These are phyloP conservation scores for Sequoia sempervirens DNA, from an alignment of 75 land plant genomes.

Conservation along the genomic window DNA sequence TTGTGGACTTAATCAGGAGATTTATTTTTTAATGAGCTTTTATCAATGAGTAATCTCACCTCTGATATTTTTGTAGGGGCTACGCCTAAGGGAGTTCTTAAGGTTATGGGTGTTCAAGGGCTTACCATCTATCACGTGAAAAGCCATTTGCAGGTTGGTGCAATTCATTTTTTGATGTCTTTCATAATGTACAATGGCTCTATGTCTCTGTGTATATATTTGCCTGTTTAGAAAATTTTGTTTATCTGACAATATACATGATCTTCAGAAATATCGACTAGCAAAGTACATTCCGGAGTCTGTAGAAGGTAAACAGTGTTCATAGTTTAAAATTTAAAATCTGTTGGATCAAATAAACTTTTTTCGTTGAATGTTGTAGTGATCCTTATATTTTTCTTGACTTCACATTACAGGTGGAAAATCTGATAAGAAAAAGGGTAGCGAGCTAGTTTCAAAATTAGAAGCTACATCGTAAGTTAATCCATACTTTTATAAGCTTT, in stretches of 20 bases:
- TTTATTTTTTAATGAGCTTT: neutral
- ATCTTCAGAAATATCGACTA: conserved; percentile 60
- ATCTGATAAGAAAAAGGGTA: conserved; percentile 11
- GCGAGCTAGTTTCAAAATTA: conserved; percentile 1
- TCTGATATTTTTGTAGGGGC: conserved; percentile 11
- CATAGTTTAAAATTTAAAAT: neutral
- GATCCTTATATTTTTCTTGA: neutral
- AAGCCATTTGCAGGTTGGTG: conserved; percentile 25
- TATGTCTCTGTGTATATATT: neutral
- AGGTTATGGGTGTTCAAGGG: conserved; percentile 27
- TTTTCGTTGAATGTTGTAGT: neutral
- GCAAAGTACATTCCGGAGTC: conserved; percentile 54
- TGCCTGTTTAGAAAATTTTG: neutral
- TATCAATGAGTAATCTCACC: neutral
- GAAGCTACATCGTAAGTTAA: conserved; percentile 9
- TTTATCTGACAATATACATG: neutral
- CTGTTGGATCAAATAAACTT: neutral
- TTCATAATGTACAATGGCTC: neutral
- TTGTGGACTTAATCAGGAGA: neutral
- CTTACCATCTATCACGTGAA: conserved; percentile 29
- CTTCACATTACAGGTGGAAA: conserved; percentile 1
- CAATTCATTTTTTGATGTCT: neutral
- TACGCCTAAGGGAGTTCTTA: conserved; percentile 27
- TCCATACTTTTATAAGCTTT: neutral
- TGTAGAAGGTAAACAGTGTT: conserved; percentile 42